A percentile compares a stretch with the other conserved stretches of the same genome.
phyloP scores from a whole-genome alignment of 352 stramenopile species.

The Phytophthora palmivora region DNA sequence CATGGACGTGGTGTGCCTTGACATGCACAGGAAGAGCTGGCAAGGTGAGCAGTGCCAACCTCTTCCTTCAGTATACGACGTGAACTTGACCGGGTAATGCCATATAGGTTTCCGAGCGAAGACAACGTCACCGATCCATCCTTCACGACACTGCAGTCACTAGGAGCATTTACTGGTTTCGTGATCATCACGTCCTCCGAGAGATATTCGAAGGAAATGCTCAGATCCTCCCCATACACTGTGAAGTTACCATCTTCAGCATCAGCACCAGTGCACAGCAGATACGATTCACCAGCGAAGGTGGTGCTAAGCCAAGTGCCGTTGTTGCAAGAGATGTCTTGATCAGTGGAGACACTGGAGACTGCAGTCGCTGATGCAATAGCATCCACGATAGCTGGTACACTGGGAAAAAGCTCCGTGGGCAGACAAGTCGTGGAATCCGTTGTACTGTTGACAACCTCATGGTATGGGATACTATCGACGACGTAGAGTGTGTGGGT shows the following conservation, averaged over 20 bases:
- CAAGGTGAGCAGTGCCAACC: slow-evolving; percentile 28
- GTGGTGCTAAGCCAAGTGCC: slow-evolving; percentile 47
- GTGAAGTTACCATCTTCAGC: slow-evolving; percentile 37
- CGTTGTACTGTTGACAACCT: slow-evolving; percentile 27
- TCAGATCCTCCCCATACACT: slow-evolving; percentile 53
- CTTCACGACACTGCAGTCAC: slow-evolving; percentile 30
- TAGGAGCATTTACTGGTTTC: slow-evolving; percentile 33
- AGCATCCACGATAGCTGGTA: slow-evolving; percentile 41
- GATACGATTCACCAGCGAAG: slow-evolving; percentile 53
- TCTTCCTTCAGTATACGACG: slow-evolving; percentile 33
- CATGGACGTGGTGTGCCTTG: slow-evolving; percentile 46
- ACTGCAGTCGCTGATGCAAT: slow-evolving; percentile 42
- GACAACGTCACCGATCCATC: slow-evolving; percentile 35
- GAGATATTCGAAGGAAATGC: slow-evolving; percentile 39
- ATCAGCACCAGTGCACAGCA: slow-evolving; percentile 46
- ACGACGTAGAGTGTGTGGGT: slow-evolving; percentile 55
- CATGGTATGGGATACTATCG: slow-evolving; percentile 44
- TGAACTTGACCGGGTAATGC: slow-evolving; percentile 18
- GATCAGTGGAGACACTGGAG: slow-evolving; percentile 40
- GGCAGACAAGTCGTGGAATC: slow-evolving; percentile 35
- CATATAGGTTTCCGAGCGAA: slow-evolving; percentile 42
- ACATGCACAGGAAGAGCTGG: slow-evolving; percentile 43
- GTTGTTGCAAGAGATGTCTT: slow-evolving; percentile 50
- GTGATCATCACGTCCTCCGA: slow-evolving; percentile 32
- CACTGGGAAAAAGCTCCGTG: slow-evolving; percentile 34